Base-by-base conservation (phyloP, 208 protist species). In the Crithidia fasciculata region DNA sequence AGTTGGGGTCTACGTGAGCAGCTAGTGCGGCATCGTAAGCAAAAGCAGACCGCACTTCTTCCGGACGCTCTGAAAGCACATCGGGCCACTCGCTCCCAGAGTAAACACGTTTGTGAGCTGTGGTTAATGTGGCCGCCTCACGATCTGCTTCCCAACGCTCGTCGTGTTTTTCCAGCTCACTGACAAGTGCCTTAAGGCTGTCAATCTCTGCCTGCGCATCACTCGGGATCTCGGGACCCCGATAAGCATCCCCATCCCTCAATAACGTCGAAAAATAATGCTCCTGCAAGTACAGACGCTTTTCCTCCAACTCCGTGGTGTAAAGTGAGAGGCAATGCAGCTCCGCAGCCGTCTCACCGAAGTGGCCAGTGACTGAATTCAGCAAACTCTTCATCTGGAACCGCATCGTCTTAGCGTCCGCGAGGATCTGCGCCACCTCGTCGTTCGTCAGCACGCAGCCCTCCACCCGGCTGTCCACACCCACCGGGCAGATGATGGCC, bases 381-480 rank as follows among this genome's bases (percentile, higher is more conserved):
- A 84, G 37, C 18, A 78, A 9, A n/a, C 58, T 63, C n/a, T 74
- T 88, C 36, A 88, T 66, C 44, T 84, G 72, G 60, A 81, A 85
- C 0, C 85, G 77, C 65, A 76, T 73, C 37, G 61, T 63, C 18
- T 68, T 60, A 3, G 77, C 84, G 28, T 84, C 82, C 12, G 53
- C 9, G 40, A 87, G 67, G 72, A 87, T 77, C n/a, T 50, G 54
- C 45, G 69, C 50, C 4, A 93, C 78, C 49, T 93, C 85, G 37
- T 89, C 83, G 57, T 89, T 82, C 13, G 84, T 90, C 6, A 93
- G 73, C n/a, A 78, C 88, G 54, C 88, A 90, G 49, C 55, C 78
- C 39, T 76, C 56, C 10, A 87, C 70, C 12, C 56, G 45, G n/a
- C 71, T 73, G 72, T 85, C 83, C 60, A 88, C 72, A 39, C 60